Percentiles rank a stretch among this genome's conserved stretches.
These are phyloP conservation scores for Ogataea henricii DNA, from an alignment of 805 yeast genomes.

Conservation along the genomic window DNA sequence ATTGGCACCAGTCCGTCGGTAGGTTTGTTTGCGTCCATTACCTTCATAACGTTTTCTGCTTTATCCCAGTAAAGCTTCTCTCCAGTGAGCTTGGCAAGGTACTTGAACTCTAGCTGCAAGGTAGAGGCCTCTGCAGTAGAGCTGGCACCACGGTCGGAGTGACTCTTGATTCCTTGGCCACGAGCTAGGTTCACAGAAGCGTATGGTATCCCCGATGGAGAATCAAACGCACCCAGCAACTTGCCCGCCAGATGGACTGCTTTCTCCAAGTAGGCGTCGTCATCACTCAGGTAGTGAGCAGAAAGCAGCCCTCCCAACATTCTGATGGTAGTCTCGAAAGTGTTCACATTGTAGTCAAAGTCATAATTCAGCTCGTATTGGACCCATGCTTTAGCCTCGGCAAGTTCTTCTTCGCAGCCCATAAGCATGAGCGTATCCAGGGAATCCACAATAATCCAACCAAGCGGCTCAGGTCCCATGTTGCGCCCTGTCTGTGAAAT, in stretches of 20 bases:
- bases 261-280: slow-evolving; percentile 70
- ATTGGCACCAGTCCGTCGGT: slow-evolving; percentile 82
- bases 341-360: slow-evolving; percentile 73
- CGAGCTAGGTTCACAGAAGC: slow-evolving; percentile 73
- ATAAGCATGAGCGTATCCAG: slow-evolving; percentile 80
- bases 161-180: slow-evolving; percentile 60
- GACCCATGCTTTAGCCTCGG: slow-evolving; percentile 74
- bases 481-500: slow-evolving; percentile 60
- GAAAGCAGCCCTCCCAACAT: slow-evolving; percentile 93
- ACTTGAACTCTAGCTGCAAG: slow-evolving; percentile 83
- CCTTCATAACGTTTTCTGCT: slow-evolving; percentile 71
- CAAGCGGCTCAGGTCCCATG: slow-evolving; percentile 81
- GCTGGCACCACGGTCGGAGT: slow-evolving; percentile 73
- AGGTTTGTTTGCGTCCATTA: slow-evolving; percentile 65
- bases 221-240: slow-evolving; percentile 66
- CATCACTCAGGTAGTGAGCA: slow-evolving; percentile 70
- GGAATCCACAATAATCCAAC: slow-evolving; percentile 91
- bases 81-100: slow-evolving; percentile 77
- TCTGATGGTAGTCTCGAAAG: slow-evolving; percentile 92
- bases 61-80: slow-evolving; percentile 76
- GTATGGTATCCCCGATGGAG: slow-evolving; percentile 71
- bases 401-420: slow-evolving; percentile 65
- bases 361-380: slow-evolving; percentile 66
- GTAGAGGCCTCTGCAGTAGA: slow-evolving; percentile 91
- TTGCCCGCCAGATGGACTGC: slow-evolving; percentile 81